Evolutionary conservation across 441 rosid genomes (phyloP).

Genomic region (Adansonia madagascariensis): DNA sequence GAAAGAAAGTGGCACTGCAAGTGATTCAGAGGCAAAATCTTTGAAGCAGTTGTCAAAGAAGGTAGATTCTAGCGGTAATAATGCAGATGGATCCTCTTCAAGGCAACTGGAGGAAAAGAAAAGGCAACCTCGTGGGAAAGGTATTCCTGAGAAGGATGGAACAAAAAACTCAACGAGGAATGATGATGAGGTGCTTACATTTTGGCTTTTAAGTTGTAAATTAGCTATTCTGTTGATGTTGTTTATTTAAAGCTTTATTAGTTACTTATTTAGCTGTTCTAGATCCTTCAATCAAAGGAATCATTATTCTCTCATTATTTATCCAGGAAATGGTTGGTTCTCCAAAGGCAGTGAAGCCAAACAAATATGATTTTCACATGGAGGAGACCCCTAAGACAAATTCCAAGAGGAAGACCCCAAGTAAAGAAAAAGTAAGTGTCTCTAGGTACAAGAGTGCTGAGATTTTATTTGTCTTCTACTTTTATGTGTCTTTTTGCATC

Average conservation of each 20-base stretch:
- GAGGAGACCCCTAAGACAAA: conserved; percentile 65
- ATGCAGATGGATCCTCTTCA: conserved; percentile 50
- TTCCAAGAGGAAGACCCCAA: conserved; percentile 64
- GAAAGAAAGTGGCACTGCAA: conserved; percentile 48
- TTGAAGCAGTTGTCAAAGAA: conserved; percentile 57
- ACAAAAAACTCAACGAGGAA: conserved; percentile 53
- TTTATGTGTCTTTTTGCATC: not conserved
- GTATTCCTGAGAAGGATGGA: conserved; percentile 44
- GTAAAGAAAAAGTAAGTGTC: conserved; percentile 51
- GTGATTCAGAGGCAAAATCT: conserved; percentile 60
- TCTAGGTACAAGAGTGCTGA: conserved; percentile 11
- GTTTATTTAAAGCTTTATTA: not conserved
- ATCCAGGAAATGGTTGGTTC: conserved; percentile 63
- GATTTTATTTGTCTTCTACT: not conserved
- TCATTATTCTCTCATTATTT: conserved; percentile 19
- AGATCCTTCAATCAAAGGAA: not conserved
- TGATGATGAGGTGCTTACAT: conserved; percentile 53
- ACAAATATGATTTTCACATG: conserved; percentile 46
- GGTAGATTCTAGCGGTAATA: conserved; percentile 46
- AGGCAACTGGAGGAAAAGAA: conserved; percentile 62
- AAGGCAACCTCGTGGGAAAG: conserved; percentile 55
- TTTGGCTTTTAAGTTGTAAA: conserved; percentile 14
- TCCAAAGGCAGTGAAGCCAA: conserved; percentile 55
- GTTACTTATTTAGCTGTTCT: not conserved
- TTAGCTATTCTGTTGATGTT: conserved; percentile 24